Percentiles rank a stretch among this genome's conserved stretches.
phyloP scores from a whole-genome alignment of 331 rosid species.

The Acacia pycnantha region DNA sequence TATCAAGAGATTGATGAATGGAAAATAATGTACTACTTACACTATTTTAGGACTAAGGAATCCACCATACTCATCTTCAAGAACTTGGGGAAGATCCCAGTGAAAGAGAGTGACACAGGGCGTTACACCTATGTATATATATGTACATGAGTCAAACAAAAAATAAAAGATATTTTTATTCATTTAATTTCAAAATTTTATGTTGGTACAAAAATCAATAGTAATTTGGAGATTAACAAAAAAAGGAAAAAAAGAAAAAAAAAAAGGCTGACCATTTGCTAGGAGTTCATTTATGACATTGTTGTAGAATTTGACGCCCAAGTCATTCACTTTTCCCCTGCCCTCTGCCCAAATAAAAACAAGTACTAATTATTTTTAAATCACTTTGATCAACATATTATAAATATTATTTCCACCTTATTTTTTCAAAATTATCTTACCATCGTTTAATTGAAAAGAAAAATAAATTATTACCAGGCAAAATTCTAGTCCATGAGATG shows the following conservation, averaged over 20 bases:
- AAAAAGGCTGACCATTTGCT: constrained; percentile 38
- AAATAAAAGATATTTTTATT: background rate
- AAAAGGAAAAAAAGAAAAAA: too few relatives aligned
- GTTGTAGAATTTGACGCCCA: constrained; percentile 63
- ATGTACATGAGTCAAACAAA: background rate
- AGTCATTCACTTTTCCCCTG: constrained; percentile 37
- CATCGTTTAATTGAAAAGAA: background rate
- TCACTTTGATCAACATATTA: background rate
- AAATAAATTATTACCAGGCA: constrained; percentile 45
- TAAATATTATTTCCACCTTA: background rate
- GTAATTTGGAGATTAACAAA: background rate
- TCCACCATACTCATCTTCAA: constrained; percentile 57
- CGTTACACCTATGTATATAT: constrained; percentile 27
- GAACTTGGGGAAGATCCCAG: constrained; percentile 60
- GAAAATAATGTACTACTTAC: constrained; percentile 31
- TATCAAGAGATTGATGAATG: background rate
- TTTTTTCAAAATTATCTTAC: background rate
- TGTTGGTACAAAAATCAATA: background rate
- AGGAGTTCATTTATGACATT: constrained; percentile 48
- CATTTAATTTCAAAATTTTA: background rate
- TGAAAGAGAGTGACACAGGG: constrained; percentile 61
- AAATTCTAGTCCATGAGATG: constrained; percentile 59
- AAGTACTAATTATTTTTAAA: background rate
- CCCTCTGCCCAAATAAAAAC: constrained; percentile 41
- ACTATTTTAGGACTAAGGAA: constrained; percentile 35